phyloP scores from a whole-genome alignment of 495 filamentous ascomycete species.

The Neurospora sp. region DNA sequence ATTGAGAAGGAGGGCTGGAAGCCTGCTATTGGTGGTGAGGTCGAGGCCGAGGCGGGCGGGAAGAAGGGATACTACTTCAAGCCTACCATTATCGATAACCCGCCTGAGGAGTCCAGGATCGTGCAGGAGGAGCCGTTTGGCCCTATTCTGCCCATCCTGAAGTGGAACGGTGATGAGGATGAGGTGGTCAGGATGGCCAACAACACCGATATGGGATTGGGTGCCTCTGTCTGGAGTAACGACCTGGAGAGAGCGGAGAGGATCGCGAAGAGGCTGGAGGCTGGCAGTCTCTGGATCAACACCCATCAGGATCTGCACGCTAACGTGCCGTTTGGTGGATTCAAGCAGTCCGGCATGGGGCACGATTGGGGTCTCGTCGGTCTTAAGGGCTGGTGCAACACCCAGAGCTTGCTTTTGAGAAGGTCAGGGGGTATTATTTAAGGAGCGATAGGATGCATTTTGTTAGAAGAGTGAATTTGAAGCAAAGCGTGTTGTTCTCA shows the following conservation, averaged over 20 bases:
- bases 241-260: slow-evolving; percentile 40
- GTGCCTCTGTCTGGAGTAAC: slow-evolving; percentile 46
- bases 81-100: slow-evolving; percentile 41
- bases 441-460: not conserved
- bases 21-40: slow-evolving; percentile 29
- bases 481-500: not conserved
- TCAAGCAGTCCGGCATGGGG: slow-evolving; percentile 49
- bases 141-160: slow-evolving; percentile 48
- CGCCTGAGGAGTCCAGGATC: slow-evolving; percentile 32
- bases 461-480: not conserved
- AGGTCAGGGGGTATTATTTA: not conserved
- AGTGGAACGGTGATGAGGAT: slow-evolving; percentile 43
- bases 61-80: slow-evolving; percentile 37
- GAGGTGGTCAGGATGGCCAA: slow-evolving; percentile 51
- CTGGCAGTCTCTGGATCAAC: slow-evolving; percentile 53
- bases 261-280: slow-evolving; percentile 42
- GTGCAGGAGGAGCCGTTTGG: slow-evolving; percentile 44
- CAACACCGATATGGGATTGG: slow-evolving; percentile 44
- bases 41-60: slow-evolving; percentile 3
- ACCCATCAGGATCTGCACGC: slow-evolving; percentile 23
- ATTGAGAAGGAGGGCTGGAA: slow-evolving; percentile 36
- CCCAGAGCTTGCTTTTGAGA: slow-evolving; percentile 22
- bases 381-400: slow-evolving; percentile 40
- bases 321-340: slow-evolving; percentile 43
- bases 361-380: slow-evolving; percentile 43